Evolutionary conservation across 768 basidiomycete genomes (phyloP).

Genomic region (Hortiboletus campestris): DNA sequence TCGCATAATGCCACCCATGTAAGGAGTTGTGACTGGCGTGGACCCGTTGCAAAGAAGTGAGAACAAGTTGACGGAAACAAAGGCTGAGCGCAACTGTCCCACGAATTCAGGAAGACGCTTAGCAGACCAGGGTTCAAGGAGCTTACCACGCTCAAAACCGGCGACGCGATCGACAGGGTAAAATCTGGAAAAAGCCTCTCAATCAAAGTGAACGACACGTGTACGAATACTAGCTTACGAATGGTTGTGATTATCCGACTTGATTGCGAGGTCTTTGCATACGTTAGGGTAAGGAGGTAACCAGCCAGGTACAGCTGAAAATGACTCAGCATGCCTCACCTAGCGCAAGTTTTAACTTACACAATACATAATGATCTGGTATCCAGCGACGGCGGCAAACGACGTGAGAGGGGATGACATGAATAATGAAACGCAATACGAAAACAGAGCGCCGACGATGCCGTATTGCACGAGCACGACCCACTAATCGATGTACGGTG

Average conservation of each 20-base stretch:
- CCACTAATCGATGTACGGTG: constrained; percentile 47
- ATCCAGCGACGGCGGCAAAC: constrained; percentile 70
- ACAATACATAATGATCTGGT: constrained; percentile 69
- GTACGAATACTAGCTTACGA: constrained; percentile 34
- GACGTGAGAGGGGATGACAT: constrained; percentile 67
- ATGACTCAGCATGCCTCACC: not conserved
- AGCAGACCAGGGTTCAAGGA: not conserved
- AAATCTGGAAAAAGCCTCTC: constrained; percentile 43
- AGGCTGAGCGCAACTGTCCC: constrained; percentile 56
- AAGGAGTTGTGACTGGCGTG: constrained; percentile 42
- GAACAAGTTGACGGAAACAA: constrained; percentile 80
- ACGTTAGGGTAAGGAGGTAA: constrained; percentile 73
- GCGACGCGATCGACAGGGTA: constrained; percentile 62
- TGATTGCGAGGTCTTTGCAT: constrained; percentile 59
- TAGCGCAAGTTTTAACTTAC: constrained; percentile 40
- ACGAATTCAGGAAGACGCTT: not conserved
- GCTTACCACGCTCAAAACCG: constrained; percentile 67
- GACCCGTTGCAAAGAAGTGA: constrained; percentile 65
- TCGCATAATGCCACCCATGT: constrained; percentile 52
- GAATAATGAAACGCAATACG: constrained; percentile 63
- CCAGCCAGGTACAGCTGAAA: constrained; percentile 59
- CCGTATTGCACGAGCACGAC: constrained; percentile 69
- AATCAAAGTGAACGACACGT: not conserved
- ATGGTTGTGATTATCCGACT: constrained; percentile 55
- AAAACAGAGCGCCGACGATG: constrained; percentile 62